Evolutionary conservation across 257 asterid genomes (phyloP), one percentile per base, ranked within the genome.

Genomic region (Solanum sitiens): DNA sequence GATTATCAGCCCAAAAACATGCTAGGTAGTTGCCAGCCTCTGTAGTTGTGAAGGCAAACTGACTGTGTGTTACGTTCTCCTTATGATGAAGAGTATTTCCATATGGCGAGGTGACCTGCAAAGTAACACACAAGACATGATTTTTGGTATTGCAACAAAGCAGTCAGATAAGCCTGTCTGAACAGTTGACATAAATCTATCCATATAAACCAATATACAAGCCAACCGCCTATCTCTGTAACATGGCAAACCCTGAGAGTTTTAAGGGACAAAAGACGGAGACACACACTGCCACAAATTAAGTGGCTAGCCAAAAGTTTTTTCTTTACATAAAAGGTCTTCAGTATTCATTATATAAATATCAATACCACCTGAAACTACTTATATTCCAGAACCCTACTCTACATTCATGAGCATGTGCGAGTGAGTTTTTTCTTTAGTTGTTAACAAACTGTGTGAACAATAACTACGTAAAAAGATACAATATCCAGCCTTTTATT

Each of bases 11-110:
- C 98, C 97, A 94, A 87, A 95, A 95, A 87, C 99, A 96, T 14
- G 99, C 99, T 83, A 95, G 86, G 87, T 95, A 96, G 88, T 90
- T 95, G 84, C 99, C 99, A 79, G 94, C 94, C 87, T 95, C 98
- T 1, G 92, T 90, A 65, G 98, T 92, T 56, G 99, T 94, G 91
- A 95, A 95, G 83, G 98, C 97, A 92, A 96, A 93, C 89, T 96
- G 98, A 45, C 96, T 98, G n/a, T 92, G 92, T 20, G 98, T 93
- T 76, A 90, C 91, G 90, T 94, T 96, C 90, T 94, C 95, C 65
- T 84, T 75, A 61, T 92, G 93, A 91, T 96, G 97, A 75, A 95
- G 91, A 47, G 88, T 88, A 88, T 93, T 95, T 32, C 99, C 98
- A 88, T 93, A 93, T 33, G 98, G 98, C 25, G 98, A 94, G 33